Base-by-base conservation (phyloP, 805 yeast genomes). In the Candida sanyiensis region DNA sequence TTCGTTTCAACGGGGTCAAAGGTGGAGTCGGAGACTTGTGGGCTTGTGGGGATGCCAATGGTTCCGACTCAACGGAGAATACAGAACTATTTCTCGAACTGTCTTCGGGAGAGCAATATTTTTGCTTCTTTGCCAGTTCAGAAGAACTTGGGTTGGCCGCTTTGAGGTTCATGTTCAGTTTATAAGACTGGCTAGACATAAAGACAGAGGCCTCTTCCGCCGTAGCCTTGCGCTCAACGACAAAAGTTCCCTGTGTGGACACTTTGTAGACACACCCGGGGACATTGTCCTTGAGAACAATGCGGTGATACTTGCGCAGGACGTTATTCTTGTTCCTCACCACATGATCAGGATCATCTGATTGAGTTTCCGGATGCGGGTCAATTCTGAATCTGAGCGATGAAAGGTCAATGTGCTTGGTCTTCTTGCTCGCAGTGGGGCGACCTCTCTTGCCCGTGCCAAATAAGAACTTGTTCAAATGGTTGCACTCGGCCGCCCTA, bases 381-480 rank as follows among this genome's bases (percentile, higher is more conserved):
- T 44, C 47, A 27, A 43, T 39, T n/a, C 45, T 38, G 12, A 42
- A 45, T n/a, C 57, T 31, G 8, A 50, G 23, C 11, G 36, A 43
- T n/a, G n/a, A n/a, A n/a, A n/a, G n/a, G n/a, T n/a, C n/a, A n/a
- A n/a, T 18, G 45, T 29, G 22, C 23, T 19, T 29, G 45, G 7
- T 45, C 47, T 11, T 36, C 12, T 31, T 21, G 19, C 12, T 31
- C 7, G 25, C 13, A 20, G 74, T 67, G 0, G 96, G 97, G 33
- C 97, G 64, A 1, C 97, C 98, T 43, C 95, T 73, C n/a, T 85
- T 75, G 20, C 96, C 71, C 10, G 90, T 96, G 51, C 87, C 85
- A 10, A 89, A 79, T 28, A 90, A 66, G 18, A 93, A 86, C 33
- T 96, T 69, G 37, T 73, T 68, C 22, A 83, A 75, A 60, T 90